These are phyloP conservation scores for Suillus discolor DNA, from an alignment of 768 basidiomycete genomes.

Conservation along the genomic window DNA sequence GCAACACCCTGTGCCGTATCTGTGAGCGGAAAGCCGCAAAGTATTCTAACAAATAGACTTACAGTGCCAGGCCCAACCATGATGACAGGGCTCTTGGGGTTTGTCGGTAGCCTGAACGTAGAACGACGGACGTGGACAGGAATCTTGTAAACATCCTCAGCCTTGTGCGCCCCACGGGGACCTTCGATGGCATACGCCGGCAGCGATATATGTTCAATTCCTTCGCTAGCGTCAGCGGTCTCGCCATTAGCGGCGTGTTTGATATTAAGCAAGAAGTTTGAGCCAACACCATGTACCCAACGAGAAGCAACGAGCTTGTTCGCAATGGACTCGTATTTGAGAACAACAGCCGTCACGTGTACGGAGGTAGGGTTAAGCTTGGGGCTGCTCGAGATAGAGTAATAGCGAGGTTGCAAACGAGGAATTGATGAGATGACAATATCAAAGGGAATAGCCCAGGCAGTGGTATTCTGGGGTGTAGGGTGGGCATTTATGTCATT, in stretches of 20 bases:
- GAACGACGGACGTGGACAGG: conserved; percentile 95
- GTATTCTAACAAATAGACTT: conserved; percentile 35
- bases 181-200: conserved; percentile 89
- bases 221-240: conserved; percentile 41
- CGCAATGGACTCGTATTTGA: conserved; percentile 81
- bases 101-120: conserved; percentile 96
- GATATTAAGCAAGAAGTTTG: conserved; percentile 94
- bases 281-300: conserved; percentile 87
- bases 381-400: conserved; percentile 97
- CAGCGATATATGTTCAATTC: conserved; percentile 41
- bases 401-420: conserved; percentile 95
- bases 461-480: conserved; percentile 74
- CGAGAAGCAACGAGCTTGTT: conserved; percentile 55
- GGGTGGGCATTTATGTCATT: conserved; percentile 63
- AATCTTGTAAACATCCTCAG: conserved; percentile 72
- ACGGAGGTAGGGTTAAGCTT: conserved; percentile 88
- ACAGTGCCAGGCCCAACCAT: conserved; percentile 99
- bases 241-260: conserved; percentile 74
- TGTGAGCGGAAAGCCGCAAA: conserved; percentile 10
- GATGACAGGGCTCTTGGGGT: conserved; percentile 97
- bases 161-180: conserved; percentile 83
- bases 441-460: conserved; percentile 95
- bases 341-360: conserved; percentile 93
- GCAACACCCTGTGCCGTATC: conserved; percentile 79
- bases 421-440: conserved; percentile 92